Evolutionary conservation across 2,329 filamentous ascomycete genomes (phyloP).

Genomic region (Gnomoniopsis smithogilvyi): DNA sequence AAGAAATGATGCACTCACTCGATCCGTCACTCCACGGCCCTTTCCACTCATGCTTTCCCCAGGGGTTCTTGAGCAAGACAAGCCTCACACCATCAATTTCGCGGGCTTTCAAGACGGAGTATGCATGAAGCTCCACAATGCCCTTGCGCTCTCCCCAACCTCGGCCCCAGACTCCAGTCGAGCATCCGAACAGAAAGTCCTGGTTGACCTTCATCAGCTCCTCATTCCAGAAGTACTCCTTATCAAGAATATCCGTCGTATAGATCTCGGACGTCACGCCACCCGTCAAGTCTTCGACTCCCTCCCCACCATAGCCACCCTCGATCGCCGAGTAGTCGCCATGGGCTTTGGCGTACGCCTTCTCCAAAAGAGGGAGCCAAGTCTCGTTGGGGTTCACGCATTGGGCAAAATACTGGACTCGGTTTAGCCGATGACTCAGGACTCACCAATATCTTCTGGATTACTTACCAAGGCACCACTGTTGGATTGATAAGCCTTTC

Average conservation of each 20-base stretch:
- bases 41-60: slow-evolving; percentile 61
- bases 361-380: slow-evolving; percentile 70
- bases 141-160: slow-evolving; percentile 60
- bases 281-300: slow-evolving; percentile 56
- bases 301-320: slow-evolving; percentile 56
- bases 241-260: slow-evolving; percentile 70
- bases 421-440: neutral
- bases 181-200: slow-evolving; percentile 74
- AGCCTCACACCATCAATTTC: slow-evolving; percentile 48
- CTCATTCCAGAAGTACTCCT: slow-evolving; percentile 79
- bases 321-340: slow-evolving; percentile 71
- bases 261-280: slow-evolving; percentile 69
- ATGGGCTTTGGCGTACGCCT: slow-evolving; percentile 72
- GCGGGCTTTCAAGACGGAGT: slow-evolving; percentile 58
- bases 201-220: slow-evolving; percentile 78
- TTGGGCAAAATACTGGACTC: slow-evolving; percentile 59
- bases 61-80: slow-evolving; percentile 51
- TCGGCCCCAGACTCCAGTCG: slow-evolving; percentile 59
- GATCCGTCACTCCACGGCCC: slow-evolving; percentile 46
- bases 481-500: slow-evolving; percentile 62
- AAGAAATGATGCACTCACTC: neutral
- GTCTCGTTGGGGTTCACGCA: slow-evolving; percentile 68
- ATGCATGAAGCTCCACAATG: slow-evolving; percentile 57
- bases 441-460: neutral
- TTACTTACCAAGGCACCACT: slow-evolving; percentile 52